phyloP scores from a whole-genome alignment of 768 basidiomycete species.

The Vishniacozyma victoriae region DNA sequence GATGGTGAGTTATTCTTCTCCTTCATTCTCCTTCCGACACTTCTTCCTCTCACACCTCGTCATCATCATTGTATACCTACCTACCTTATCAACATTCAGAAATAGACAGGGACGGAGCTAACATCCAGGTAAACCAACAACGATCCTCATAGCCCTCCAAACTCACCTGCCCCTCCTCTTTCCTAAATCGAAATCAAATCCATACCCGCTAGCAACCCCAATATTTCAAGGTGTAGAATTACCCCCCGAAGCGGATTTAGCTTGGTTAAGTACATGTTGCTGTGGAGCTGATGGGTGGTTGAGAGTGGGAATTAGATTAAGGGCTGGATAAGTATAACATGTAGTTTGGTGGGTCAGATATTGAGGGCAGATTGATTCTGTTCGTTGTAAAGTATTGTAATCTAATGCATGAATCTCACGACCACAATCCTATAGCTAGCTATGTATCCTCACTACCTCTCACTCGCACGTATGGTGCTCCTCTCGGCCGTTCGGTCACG shows the following conservation, averaged over 20 bases:
- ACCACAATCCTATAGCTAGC: no score
- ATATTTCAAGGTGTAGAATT: constrained; percentile 77
- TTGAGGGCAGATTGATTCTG: no score
- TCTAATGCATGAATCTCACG: no score
- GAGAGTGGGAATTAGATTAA: constrained; percentile 72
- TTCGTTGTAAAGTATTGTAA: no score
- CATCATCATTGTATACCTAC: no score
- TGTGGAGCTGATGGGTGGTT: constrained; percentile 95
- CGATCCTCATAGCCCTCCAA: constrained; percentile 63
- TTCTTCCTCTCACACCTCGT: background rate
- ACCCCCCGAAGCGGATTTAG: constrained; percentile 82
- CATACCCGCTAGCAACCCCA: constrained; percentile 61
- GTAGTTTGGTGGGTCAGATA: no score
- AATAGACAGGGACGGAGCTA: background rate
- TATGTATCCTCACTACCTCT: no score
- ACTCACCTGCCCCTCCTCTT: constrained; percentile 73
- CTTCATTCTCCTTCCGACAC: background rate
- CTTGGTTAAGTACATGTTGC: constrained; percentile 88
- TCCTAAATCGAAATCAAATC: constrained; percentile 51
- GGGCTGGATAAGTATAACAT: background rate
- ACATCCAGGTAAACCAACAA: constrained; percentile 61
- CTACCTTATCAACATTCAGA: no score
- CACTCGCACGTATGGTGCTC: no score
- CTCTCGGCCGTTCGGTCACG: no score
- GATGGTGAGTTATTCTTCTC: constrained; percentile 57